Conservation (phyloP, 805 yeast genomes). For the Kodamaea sagamina region DNA sequence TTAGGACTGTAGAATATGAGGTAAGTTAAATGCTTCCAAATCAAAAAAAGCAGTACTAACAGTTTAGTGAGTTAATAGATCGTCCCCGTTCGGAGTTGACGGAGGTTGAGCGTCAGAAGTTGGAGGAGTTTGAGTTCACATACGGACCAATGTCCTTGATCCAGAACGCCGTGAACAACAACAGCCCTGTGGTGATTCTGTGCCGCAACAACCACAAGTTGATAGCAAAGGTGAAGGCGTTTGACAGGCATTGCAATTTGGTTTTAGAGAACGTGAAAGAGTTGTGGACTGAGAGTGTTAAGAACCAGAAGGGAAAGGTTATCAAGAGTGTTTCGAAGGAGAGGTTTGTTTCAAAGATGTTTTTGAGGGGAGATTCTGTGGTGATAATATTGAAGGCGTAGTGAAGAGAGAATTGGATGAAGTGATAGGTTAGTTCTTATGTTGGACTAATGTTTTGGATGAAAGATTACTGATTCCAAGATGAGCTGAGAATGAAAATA, state of each 20-base stretch:
- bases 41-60: conserved; percentile 28
- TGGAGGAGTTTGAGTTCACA: conserved; percentile 86
- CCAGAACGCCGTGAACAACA: conserved; percentile 76
- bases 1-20: no score
- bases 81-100: conserved; percentile 79
- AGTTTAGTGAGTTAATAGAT: conserved; percentile 60
- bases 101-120: conserved; percentile 71
- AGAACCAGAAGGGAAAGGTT: conserved; percentile 67
- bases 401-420: not conserved
- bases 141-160: conserved; percentile 90
- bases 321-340: conserved; percentile 62
- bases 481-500: not conserved
- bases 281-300: conserved; percentile 67
- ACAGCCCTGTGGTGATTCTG: conserved; percentile 79
- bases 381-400: conserved; percentile 67
- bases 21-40: conserved; percentile 11
- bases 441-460: not conserved
- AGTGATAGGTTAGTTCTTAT: not conserved
- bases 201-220: conserved; percentile 92
- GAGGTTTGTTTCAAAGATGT: conserved; percentile 85
- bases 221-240: conserved; percentile 87
- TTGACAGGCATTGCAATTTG: conserved; percentile 95
- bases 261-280: conserved; percentile 91
- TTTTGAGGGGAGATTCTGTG: conserved; percentile 93
- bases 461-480: no score